Evolutionary conservation across 2,329 filamentous ascomycete species (phyloP).

Genomic region (Curvularia sp.): DNA sequence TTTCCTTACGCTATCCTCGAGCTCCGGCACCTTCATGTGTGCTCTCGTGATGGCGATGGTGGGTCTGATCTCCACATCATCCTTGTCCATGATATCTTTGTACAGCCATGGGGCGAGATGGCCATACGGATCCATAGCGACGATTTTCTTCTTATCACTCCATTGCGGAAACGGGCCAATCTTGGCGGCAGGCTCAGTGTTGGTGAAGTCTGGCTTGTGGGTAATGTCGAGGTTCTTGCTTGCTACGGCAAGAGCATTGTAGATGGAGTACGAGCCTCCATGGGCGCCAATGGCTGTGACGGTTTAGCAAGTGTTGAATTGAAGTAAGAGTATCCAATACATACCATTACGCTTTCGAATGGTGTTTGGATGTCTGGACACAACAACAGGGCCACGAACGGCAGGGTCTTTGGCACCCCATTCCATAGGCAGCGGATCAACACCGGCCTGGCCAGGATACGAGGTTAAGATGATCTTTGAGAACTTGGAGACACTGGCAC

Average conservation of each 20-base stretch:
- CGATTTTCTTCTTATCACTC: conserved; percentile 90
- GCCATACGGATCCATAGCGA: conserved; percentile 94
- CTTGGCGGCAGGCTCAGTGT: conserved; percentile 89
- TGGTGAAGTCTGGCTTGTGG: conserved; percentile 79
- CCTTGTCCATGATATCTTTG: conserved; percentile 76
- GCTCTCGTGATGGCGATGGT: conserved; percentile 92
- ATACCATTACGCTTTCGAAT: conserved; percentile 81
- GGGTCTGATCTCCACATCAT: conserved; percentile 84
- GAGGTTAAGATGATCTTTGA: conserved; percentile 77
- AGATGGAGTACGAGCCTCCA: conserved; percentile 94
- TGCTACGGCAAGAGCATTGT: conserved; percentile 90
- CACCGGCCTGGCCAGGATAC: conserved; percentile 92
- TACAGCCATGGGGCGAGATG: conserved; percentile 86
- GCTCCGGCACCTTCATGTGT: conserved; percentile 95
- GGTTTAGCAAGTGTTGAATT: conserved; percentile 22
- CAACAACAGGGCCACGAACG: conserved; percentile 84
- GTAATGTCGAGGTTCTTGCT: conserved; percentile 86
- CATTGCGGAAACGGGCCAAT: conserved; percentile 91
- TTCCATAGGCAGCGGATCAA: conserved; percentile 85
- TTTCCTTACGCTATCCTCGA: conserved; percentile 83
- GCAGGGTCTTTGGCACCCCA: conserved; percentile 83
- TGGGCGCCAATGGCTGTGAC: conserved; percentile 68
- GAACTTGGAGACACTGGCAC: conserved; percentile 56
- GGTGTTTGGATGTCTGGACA: conserved; percentile 76
- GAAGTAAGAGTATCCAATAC: conserved; percentile 13